A percentile compares a stretch with the other conserved stretches of the same genome.
Conservation (phyloP, 768 basidiomycete genomes). For the Termitomyces sp. region DNA sequence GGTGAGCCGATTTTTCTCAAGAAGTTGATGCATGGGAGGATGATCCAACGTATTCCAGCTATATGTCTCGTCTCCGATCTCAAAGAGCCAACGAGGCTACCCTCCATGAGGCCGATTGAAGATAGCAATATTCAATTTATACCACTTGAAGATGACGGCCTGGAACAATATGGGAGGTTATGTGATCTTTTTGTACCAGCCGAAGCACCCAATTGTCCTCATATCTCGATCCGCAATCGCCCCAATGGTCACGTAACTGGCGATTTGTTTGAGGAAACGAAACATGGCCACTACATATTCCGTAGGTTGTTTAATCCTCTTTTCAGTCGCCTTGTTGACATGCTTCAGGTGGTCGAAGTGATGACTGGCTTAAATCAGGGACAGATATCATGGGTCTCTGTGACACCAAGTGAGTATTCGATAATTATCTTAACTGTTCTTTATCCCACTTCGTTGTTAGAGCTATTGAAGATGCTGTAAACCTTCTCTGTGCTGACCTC, state of each 20-base stretch:
- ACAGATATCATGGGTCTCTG: background rate
- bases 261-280: constrained; percentile 6
- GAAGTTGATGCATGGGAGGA: background rate
- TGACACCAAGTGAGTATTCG: constrained; percentile 1
- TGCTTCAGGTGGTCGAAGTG: constrained; percentile 4
- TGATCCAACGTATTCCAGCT: background rate
- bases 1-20: background rate
- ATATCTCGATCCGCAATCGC: constrained; percentile 2
- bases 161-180: background rate
- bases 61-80: constrained; percentile 7
- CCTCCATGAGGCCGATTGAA: background rate
- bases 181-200: constrained; percentile 3
- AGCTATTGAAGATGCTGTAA: constrained; percentile 1
- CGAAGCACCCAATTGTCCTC: constrained; percentile 6
- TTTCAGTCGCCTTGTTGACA: background rate
- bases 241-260: constrained; percentile 5
- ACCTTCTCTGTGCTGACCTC: background rate
- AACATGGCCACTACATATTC: constrained; percentile 1
- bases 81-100: background rate
- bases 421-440: background rate
- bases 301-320: background rate
- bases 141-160: background rate
- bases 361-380: constrained; percentile 8
- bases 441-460: background rate
- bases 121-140: background rate